Evolutionary conservation across 805 yeast species (phyloP).

Genomic region (Teunomyces lycoperdinae): DNA sequence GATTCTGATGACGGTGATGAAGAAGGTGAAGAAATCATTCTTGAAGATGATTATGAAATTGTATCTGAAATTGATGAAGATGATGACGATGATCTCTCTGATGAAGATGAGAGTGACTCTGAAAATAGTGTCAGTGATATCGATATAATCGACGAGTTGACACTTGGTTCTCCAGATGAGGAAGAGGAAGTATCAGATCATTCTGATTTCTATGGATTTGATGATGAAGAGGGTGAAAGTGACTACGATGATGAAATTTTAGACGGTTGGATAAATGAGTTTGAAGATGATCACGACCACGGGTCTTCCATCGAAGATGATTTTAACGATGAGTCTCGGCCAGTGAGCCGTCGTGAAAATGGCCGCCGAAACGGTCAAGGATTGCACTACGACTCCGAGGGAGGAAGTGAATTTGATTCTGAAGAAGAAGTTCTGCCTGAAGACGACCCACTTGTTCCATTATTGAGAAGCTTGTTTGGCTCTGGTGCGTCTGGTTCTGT

Average conservation of each 20-base stretch:
- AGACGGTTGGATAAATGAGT: constrained; percentile 41
- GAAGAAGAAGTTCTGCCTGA: constrained; percentile 1
- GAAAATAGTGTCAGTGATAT: constrained; percentile 24
- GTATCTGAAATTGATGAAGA: constrained; percentile 35
- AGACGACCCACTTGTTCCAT: constrained; percentile 4
- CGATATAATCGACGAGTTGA: constrained; percentile 35
- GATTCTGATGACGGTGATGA: constrained; percentile 26
- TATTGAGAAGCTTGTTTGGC: constrained; percentile 10
- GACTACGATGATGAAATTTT: constrained; percentile 37
- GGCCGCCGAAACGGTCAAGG: background rate
- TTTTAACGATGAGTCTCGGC: constrained; percentile 2
- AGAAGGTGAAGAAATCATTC: constrained; percentile 10
- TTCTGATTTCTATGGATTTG: constrained; percentile 12
- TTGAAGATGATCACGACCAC: constrained; percentile 25
- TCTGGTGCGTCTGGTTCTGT: constrained; percentile 15
- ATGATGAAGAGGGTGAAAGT: constrained; percentile 26
- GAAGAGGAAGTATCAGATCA: constrained; percentile 12
- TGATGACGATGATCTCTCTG: constrained; percentile 42
- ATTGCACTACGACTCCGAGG: background rate
- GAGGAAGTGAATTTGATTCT: constrained; percentile 3
- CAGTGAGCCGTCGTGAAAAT: constrained; percentile 8
- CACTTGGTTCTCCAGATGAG: constrained; percentile 25
- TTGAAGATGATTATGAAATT: constrained; percentile 10
- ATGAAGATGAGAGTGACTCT: constrained; percentile 22
- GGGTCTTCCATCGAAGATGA: constrained; percentile 19